phyloP scores from a whole-genome alignment of 176 grass and related monocot genomes.

The Carex kokanica region DNA sequence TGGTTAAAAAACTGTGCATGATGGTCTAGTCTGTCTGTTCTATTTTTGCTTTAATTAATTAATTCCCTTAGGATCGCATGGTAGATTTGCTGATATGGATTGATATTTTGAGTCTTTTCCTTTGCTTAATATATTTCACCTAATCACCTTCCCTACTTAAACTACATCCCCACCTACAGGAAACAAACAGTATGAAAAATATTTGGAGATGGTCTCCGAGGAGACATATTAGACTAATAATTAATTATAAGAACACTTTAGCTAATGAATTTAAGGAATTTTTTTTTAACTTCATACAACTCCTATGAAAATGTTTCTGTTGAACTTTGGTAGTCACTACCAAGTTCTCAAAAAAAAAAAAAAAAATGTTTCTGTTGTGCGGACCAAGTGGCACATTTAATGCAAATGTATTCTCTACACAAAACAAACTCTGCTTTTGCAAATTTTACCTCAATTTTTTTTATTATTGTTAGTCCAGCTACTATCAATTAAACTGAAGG shows the following conservation, averaged over 20 bases:
- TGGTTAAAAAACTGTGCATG: constrained; percentile 15
- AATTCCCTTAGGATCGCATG: neutral
- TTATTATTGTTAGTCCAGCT: neutral
- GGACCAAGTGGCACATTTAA: too few relatives aligned
- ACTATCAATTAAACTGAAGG: neutral
- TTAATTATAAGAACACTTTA: neutral
- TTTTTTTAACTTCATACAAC: neutral
- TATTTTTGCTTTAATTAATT: neutral
- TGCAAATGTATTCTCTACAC: neutral
- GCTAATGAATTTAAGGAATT: neutral
- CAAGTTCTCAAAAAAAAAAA: too few relatives aligned
- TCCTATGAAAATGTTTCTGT: neutral
- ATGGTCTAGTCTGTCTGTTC: constrained; percentile 19
- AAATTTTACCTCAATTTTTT: neutral
- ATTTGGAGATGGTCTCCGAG: neutral
- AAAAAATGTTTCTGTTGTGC: neutral
- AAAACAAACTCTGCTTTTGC: neutral
- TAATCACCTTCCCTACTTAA: neutral
- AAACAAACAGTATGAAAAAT: neutral
- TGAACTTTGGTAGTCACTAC: too few relatives aligned
- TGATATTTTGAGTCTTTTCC: neutral
- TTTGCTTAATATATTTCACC: neutral
- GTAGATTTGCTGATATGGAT: constrained; percentile 1
- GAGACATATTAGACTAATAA: neutral
- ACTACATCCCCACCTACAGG: neutral